These are phyloP conservation scores for Kazachstania viticola DNA, from an alignment of 805 yeast genomes.

Conservation along the genomic window DNA sequence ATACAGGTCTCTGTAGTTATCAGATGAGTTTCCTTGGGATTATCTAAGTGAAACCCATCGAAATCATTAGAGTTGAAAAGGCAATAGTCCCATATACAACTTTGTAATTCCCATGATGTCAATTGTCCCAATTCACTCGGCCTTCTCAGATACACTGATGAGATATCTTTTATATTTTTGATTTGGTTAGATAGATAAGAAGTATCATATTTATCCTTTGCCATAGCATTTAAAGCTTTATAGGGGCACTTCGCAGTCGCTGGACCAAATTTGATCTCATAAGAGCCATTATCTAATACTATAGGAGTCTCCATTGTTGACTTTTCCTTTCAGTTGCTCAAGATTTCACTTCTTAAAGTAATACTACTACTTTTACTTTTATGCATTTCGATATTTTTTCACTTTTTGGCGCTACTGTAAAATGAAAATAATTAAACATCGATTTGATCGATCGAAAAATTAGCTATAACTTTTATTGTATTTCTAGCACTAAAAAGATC, in stretches of 20 bases:
- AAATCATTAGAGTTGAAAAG: slow-evolving; percentile 37
- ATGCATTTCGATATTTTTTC: too few relatives aligned
- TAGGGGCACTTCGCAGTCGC: slow-evolving; percentile 32
- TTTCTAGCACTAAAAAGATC: too few relatives aligned
- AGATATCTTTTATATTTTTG: slow-evolving; percentile 52
- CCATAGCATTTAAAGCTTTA: slow-evolving; percentile 55
- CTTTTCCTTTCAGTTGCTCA: too few relatives aligned
- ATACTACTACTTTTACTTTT: too few relatives aligned
- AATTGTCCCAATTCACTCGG: slow-evolving; percentile 87
- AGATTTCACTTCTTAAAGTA: too few relatives aligned
- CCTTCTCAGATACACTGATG: slow-evolving; percentile 62
- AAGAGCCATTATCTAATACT: slow-evolving; percentile 85
- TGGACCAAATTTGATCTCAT: slow-evolving; percentile 59
- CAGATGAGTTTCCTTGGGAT: slow-evolving; percentile 44
- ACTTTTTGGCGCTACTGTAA: too few relatives aligned
- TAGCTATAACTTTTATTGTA: too few relatives aligned
- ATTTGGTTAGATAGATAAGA: slow-evolving; percentile 64
- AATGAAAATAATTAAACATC: too few relatives aligned
- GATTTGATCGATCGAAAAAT: too few relatives aligned
- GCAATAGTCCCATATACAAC: slow-evolving; percentile 81
- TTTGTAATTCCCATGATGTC: slow-evolving; percentile 83
- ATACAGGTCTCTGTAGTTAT: slow-evolving; percentile 73
- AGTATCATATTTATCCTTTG: slow-evolving; percentile 65
- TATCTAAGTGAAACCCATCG: slow-evolving; percentile 33
- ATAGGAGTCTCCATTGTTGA: slow-evolving; percentile 29